A percentile compares a stretch with the other conserved stretches of the same genome.
Evolutionary conservation across 306 rosid genomes (phyloP).

Genomic region (Sicyos edulis): DNA sequence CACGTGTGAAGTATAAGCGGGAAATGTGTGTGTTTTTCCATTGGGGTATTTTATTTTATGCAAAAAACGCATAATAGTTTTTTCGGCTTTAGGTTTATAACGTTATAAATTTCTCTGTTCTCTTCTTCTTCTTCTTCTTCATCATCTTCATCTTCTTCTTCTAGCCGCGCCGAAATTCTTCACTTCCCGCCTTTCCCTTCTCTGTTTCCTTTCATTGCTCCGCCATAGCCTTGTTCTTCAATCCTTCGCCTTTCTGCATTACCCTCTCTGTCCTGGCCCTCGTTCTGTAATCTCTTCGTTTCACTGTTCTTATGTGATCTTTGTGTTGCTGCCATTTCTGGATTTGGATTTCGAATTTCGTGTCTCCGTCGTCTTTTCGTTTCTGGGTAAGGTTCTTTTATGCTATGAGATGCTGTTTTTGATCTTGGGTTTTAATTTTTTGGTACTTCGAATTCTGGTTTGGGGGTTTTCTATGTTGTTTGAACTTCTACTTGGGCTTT

Average conservation of each 20-base stretch:
- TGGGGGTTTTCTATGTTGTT: neutral
- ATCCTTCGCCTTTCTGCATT: neutral
- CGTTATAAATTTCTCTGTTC: conserved; percentile 8
- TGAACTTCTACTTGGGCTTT: neutral
- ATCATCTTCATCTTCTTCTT: neutral
- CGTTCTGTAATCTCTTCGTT: neutral
- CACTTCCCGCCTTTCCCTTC: neutral
- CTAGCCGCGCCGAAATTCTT: conserved; percentile 36
- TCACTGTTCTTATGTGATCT: neutral
- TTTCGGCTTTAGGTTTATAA: neutral
- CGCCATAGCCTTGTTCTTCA: neutral
- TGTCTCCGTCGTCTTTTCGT: neutral
- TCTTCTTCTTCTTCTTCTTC: neutral
- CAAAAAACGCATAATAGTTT: too few species aligned
- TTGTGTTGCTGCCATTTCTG: neutral
- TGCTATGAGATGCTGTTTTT: neutral
- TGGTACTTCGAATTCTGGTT: neutral
- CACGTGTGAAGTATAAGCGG: conserved; percentile 1
- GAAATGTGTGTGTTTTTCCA: neutral
- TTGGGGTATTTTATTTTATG: neutral
- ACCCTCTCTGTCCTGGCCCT: neutral
- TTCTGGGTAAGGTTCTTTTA: neutral
- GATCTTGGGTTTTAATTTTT: neutral
- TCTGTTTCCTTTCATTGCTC: neutral
- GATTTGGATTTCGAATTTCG: neutral